Conservation (phyloP, 2,329 filamentous ascomycete genomes). For the Fusarium cicatricum region DNA sequence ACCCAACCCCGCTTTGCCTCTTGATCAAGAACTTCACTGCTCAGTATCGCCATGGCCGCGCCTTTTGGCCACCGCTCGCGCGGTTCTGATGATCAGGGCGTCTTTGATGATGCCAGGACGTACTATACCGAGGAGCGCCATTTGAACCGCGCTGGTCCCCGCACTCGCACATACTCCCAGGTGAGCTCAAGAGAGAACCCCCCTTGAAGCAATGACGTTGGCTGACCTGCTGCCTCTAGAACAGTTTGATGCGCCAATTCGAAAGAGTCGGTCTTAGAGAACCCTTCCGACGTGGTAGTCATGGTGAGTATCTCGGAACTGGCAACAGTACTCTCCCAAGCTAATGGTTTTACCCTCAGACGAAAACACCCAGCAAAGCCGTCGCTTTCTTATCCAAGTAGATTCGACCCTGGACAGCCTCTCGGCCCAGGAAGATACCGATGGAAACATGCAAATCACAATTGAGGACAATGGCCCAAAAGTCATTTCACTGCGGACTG, state of each 20-base stretch:
- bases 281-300: conserved; percentile 66
- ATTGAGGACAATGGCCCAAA: conserved; percentile 96
- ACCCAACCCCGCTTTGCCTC: conserved; percentile 13
- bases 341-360: conserved; percentile 61
- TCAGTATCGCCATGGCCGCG: conserved; percentile 39
- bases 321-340: background rate
- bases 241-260: conserved; percentile 62
- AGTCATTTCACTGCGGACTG: conserved; percentile 84
- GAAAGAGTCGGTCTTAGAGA: conserved; percentile 60
- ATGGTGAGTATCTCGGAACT: conserved; percentile 53
- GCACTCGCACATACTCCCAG: conserved; percentile 66
- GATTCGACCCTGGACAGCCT: conserved; percentile 82
- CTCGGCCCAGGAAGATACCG: conserved; percentile 87
- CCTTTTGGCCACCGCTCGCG: conserved; percentile 42
- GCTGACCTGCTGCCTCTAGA: conserved; percentile 52
- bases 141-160: conserved; percentile 58
- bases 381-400: conserved; percentile 87
- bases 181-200: conserved; percentile 45
- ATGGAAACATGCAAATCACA: conserved; percentile 95
- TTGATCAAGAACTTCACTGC: conserved; percentile 8
- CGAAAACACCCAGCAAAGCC: conserved; percentile 71
- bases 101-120: conserved; percentile 66
- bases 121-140: conserved; percentile 67
- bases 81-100: conserved; percentile 57
- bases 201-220: background rate